Percentiles rank a stretch among this genome's conserved stretches.
These are phyloP conservation scores for Boletus mariae DNA, from an alignment of 1,284 basidiomycete species.

Conservation along the genomic window DNA sequence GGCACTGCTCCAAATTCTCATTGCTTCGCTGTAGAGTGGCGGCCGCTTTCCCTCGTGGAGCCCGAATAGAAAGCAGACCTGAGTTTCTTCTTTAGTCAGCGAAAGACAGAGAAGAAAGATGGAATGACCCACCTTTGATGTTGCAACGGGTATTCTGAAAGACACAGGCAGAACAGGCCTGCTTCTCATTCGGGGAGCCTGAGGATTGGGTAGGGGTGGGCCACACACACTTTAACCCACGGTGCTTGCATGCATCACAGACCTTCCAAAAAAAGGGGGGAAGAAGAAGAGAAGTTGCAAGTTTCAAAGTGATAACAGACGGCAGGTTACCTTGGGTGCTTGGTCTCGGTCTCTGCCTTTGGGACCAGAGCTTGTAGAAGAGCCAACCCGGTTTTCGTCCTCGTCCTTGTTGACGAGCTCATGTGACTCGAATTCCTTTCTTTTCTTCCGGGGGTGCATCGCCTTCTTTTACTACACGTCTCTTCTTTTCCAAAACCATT, in stretches of 20 bases:
- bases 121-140: not conserved
- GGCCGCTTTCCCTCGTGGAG: not conserved
- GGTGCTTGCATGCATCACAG: not conserved
- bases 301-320: too few relatives aligned
- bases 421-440: too few relatives aligned
- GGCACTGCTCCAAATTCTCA: not conserved
- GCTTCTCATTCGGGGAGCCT: not conserved
- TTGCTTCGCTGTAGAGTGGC: not conserved
- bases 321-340: too few relatives aligned
- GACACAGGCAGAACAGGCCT: not conserved
- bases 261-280: not conserved
- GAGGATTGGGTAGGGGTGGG: too few relatives aligned
- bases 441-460: too few relatives aligned
- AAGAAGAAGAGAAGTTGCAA: too few relatives aligned
- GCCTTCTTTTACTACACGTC: too few relatives aligned
- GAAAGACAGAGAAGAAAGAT: not conserved
- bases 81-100: not conserved
- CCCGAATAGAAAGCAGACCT: not conserved
- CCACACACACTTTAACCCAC: not conserved
- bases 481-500: too few relatives aligned
- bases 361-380: too few relatives aligned
- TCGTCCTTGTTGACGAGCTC: too few relatives aligned
- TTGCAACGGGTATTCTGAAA: not conserved
- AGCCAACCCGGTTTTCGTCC: too few relatives aligned
- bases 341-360: too few relatives aligned